Evolutionary conservation across 2,329 filamentous ascomycete genomes (phyloP).

Genomic region (Fusarium penzigii): DNA sequence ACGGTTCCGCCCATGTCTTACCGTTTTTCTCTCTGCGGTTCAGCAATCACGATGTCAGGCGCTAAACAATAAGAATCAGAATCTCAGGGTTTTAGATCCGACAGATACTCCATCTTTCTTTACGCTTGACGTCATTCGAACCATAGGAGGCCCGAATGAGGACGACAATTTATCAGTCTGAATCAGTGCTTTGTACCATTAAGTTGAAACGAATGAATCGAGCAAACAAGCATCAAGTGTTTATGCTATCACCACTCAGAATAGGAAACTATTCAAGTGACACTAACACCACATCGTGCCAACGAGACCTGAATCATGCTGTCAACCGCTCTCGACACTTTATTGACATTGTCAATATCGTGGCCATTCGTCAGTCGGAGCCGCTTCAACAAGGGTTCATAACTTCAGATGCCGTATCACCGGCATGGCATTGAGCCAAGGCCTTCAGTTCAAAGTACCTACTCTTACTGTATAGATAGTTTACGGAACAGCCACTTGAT

Average conservation of each 20-base stretch:
- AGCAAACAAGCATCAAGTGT: too few species aligned
- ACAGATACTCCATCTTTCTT: constrained; percentile 3
- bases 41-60: neutral
- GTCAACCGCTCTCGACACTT: too few species aligned
- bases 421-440: neutral
- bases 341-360: too few species aligned
- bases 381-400: neutral
- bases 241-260: too few species aligned
- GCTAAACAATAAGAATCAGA: constrained; percentile 1
- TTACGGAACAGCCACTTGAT: neutral
- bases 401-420: neutral
- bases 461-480: neutral
- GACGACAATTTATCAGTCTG: neutral
- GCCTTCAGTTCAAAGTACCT: neutral
- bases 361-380: neutral
- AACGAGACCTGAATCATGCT: too few species aligned
- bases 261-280: too few species aligned
- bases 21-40: constrained; percentile 6
- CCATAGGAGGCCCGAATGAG: constrained; percentile 17
- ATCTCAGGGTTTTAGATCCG: constrained; percentile 6
- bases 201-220: too few species aligned
- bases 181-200: too few species aligned
- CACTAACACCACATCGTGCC: too few species aligned
- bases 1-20: constrained; percentile 9
- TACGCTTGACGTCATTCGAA: constrained; percentile 22